These are phyloP conservation scores for Castanospermum australe DNA, from an alignment of 306 rosid species.

Conservation along the genomic window DNA sequence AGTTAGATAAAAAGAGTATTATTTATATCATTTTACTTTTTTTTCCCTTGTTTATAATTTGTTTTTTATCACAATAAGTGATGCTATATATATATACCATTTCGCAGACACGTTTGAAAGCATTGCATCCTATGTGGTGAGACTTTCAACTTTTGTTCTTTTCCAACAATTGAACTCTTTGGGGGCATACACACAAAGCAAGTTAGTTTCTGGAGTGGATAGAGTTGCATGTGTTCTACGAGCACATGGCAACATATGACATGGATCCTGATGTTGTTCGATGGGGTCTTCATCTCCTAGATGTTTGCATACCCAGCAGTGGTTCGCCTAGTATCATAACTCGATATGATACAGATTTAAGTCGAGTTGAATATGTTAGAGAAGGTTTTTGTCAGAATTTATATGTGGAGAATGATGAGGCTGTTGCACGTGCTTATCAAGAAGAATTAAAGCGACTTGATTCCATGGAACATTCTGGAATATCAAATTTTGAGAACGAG, in stretches of 20 bases:
- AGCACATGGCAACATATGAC: slow-evolving; percentile 47
- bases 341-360: slow-evolving; percentile 56
- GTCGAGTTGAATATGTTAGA: slow-evolving; percentile 65
- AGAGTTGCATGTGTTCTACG: slow-evolving; percentile 27
- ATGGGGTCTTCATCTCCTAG: slow-evolving; percentile 92
- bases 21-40: not conserved
- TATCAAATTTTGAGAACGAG: slow-evolving; percentile 43
- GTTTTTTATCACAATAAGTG: not conserved
- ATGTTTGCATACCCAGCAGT: slow-evolving; percentile 70
- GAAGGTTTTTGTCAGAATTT: slow-evolving; percentile 65
- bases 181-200: not conserved
- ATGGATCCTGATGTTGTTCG: slow-evolving; percentile 83
- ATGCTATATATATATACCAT: not conserved
- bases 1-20: not conserved
- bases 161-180: slow-evolving; percentile 35
- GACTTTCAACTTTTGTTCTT: not conserved
- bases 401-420: slow-evolving; percentile 75
- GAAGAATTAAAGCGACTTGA: slow-evolving; percentile 73
- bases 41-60: not conserved
- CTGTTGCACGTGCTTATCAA: slow-evolving; percentile 83
- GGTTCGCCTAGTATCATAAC: slow-evolving; percentile 48
- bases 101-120: not conserved
- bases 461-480: slow-evolving; percentile 51
- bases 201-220: slow-evolving; percentile 31
- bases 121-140: not conserved